phyloP scores from a whole-genome alignment of 345 rosid species.

The Salix viminalis region DNA sequence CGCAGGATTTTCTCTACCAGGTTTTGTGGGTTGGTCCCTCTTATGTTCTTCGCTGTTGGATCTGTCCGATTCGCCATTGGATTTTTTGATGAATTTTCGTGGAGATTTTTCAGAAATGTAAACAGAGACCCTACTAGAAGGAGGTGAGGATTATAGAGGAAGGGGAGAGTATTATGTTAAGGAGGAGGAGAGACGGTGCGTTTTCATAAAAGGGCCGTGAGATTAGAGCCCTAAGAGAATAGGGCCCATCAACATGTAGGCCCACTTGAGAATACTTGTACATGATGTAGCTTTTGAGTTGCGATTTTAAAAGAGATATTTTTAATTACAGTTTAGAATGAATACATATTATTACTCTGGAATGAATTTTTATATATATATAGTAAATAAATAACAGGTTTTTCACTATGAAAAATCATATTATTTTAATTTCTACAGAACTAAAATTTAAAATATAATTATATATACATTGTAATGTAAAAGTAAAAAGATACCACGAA shows the following conservation, averaged over 20 bases:
- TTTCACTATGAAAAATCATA: too few species aligned
- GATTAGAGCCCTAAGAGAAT: neutral
- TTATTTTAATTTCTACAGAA: too few species aligned
- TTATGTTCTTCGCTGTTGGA: constrained; percentile 77
- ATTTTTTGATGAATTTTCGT: neutral
- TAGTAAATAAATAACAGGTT: too few species aligned
- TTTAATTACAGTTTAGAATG: too few species aligned
- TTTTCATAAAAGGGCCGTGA: neutral
- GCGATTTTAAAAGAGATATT: too few species aligned
- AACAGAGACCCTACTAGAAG: neutral
- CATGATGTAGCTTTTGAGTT: too few species aligned
- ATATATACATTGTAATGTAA: too few species aligned
- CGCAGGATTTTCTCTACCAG: constrained; percentile 77
- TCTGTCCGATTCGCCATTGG: constrained; percentile 83
- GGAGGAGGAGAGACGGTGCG: neutral
- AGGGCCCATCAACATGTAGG: neutral
- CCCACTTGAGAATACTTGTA: neutral
- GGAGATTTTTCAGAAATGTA: neutral
- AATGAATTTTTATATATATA: too few species aligned
- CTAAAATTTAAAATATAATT: too few species aligned
- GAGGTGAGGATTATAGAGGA: too few species aligned
- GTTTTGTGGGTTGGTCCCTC: constrained; percentile 87
- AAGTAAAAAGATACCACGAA: too few species aligned
- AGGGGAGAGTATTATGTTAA: neutral
- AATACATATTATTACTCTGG: too few species aligned